Evolutionary conservation across 345 rosid species (phyloP), one percentile per base, ranked within the genome.

Genomic region (Camelina neglecta): DNA sequence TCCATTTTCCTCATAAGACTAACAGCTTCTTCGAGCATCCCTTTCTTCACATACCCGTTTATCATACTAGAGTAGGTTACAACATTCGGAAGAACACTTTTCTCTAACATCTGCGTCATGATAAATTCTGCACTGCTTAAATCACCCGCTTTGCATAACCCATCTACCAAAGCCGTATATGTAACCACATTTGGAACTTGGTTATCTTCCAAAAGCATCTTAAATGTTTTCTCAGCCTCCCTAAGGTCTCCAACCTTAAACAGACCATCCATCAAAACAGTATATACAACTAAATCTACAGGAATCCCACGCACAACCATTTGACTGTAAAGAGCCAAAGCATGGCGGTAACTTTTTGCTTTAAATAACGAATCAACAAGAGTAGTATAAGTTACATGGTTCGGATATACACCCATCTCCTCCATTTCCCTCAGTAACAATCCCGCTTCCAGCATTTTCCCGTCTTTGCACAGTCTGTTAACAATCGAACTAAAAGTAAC

Each of bases 401-500:
- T 94, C 15, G 92, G 90, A 83, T 84, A 75, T 47, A 90, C 83
- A 18, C 85, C 85, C 86, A 87, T 85, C 69, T 68, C 78, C 75
- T 89, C 85, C 91, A 90, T 92, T 81, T 90, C 95, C 62, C 49
- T 79, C 54, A 94, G 62, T 18, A 94, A 81, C 72, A 80, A 59
- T 64, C 81, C 82, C 20, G 92, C 96, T 79, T 90, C 93, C 16
- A 78, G 29, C 68, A 87, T 15, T 74, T 74, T 87, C 33, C 90
- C 92, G 23, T 74, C 45, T 83, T 85, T 87, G 86, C 96, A 92
- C 50, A 92, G 87, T 23, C 95, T 88, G 75, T 81, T 82, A 24
- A 94, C 69, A 23, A 90, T 89, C 18, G 90, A 89, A 80, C 88
- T 82, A 73, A 86, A 89, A n/a, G 96, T 85, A 75, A 92, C 89